Evolutionary conservation across 352 stramenopile species (phyloP), one percentile per base, ranked within the genome.

Genomic region (Blastocystis sp.): DNA sequence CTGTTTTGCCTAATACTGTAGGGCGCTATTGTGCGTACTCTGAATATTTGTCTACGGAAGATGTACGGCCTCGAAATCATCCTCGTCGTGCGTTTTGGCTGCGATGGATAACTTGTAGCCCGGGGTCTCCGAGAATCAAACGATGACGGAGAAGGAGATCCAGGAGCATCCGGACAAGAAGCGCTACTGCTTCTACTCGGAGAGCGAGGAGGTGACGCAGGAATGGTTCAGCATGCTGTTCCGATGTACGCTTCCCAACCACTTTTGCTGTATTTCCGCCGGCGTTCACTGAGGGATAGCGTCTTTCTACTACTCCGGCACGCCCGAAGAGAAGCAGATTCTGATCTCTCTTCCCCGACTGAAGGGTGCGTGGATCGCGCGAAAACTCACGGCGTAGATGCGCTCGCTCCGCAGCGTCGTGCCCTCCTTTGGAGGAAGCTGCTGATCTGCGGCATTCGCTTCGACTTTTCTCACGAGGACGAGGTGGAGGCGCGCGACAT

Each of bases 401-500:
- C 55, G 12, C 37, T 67, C 6, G 26, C 45, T 62, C 79, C 79
- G 61, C 63, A 80, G 41, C 79, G 79, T n/a, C 60, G 79, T 62
- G 79, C 79, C 10, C 50, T 89, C 6, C 62, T 89, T 6, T 89
- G 79, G 79, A 89, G 66, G 79, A 89, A 89, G 62, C 65, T 89
- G 9, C 79, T 77, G 4, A 78, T 89, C 33, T 89, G 79, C 60
- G 79, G 63, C 3, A 63, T 91, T 62, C 90, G 90, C 45, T 91
- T 78, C 61, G 67, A 91, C 33, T 82, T 80, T 13, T 50, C 70
- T 24, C 71, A 90, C 62, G 45, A 37, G 10, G 50, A 66, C 9
- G 90, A 89, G 51, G 65, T 88, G 19, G 85, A 91, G 37, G 41
- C 70, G 59, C 62, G 74, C 35, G 97, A 99, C 90, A 94, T 98